A percentile compares a stretch with the other conserved stretches of the same genome.
phyloP scores from a whole-genome alignment of 192 early-diverging fungal genomes.

The Chytriomyces confervae region DNA sequence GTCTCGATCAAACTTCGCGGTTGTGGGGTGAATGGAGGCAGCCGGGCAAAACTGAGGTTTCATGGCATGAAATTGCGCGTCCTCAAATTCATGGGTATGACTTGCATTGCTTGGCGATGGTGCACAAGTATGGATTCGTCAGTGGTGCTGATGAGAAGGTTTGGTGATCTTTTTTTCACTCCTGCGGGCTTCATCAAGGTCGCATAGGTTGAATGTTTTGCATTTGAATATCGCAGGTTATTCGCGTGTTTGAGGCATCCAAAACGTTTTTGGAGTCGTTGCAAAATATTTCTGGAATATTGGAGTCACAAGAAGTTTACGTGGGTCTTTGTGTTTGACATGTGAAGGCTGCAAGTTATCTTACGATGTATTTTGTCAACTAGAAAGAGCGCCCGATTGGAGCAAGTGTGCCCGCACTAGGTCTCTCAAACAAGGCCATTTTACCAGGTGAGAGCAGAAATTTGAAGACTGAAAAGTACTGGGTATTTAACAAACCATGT shows the following conservation, averaged over 20 bases:
- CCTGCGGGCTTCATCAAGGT: neutral
- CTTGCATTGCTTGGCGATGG: constrained; percentile 82
- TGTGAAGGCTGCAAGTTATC: neutral
- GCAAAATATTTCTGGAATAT: constrained; percentile 53
- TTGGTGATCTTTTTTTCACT: neutral
- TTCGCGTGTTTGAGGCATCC: constrained; percentile 88
- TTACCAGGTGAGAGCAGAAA: constrained; percentile 8
- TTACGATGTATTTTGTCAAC: neutral
- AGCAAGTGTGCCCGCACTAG: constrained; percentile 87
- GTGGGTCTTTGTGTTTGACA: constrained; percentile 23
- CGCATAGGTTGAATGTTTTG: neutral
- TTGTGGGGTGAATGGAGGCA: constrained; percentile 78
- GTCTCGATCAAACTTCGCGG: constrained; percentile 88
- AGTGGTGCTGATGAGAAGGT: constrained; percentile 95
- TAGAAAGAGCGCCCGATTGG: constrained; percentile 63
- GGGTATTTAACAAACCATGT: neutral
- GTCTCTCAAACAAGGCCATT: constrained; percentile 95
- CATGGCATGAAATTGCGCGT: constrained; percentile 92
- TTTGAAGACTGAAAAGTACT: no score
- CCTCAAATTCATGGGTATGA: constrained; percentile 98
- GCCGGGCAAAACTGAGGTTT: constrained; percentile 27
- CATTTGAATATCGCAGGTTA: constrained; percentile 51
- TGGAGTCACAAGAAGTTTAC: constrained; percentile 46
- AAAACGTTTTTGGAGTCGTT: constrained; percentile 75
- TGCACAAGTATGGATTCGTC: constrained; percentile 74